Conservation (phyloP, 176 grass and related monocot genomes). For the Ampelocalamus luodianensis region DNA sequence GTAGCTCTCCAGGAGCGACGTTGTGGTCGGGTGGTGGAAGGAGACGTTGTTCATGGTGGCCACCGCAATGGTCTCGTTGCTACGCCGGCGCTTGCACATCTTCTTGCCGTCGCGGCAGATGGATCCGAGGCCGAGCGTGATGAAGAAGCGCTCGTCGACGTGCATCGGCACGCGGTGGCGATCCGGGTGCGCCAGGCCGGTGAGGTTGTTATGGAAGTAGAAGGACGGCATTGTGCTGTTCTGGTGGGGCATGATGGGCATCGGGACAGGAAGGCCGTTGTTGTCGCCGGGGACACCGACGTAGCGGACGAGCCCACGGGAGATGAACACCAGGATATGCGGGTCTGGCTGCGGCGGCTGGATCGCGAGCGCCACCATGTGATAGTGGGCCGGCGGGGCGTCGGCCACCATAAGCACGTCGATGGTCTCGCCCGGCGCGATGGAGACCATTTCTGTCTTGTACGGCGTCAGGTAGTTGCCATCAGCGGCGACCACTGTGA, state of each 20-base stretch:
- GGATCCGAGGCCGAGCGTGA: slow-evolving; percentile 38
- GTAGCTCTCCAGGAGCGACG: slow-evolving; percentile 52
- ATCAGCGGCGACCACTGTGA: slow-evolving; percentile 60
- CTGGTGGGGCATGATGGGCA: slow-evolving; percentile 37
- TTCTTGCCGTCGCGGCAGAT: slow-evolving; percentile 16
- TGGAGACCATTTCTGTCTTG: slow-evolving; percentile 38
- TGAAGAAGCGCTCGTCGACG: slow-evolving; percentile 41
- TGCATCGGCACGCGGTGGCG: slow-evolving; percentile 25
- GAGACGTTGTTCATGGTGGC: slow-evolving; percentile 74
- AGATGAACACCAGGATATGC: slow-evolving; percentile 9
- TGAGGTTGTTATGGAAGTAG: slow-evolving; percentile 40
- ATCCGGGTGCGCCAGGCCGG: background rate
- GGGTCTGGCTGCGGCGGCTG: slow-evolving; percentile 35
- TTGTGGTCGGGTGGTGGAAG: slow-evolving; percentile 34
- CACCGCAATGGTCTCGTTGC: slow-evolving; percentile 35
- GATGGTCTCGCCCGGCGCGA: slow-evolving; percentile 56
- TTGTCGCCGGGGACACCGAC: background rate
- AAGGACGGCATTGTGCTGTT: slow-evolving; percentile 47
- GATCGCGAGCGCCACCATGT: slow-evolving; percentile 40
- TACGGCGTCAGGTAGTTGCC: slow-evolving; percentile 61
- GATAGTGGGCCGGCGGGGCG: slow-evolving; percentile 2
- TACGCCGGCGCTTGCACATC: background rate
- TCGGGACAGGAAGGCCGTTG: slow-evolving; percentile 35
- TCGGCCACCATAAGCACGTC: slow-evolving; percentile 59
- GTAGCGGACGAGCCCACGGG: slow-evolving; percentile 45